Percentiles rank a stretch among this genome's conserved stretches.
These are phyloP conservation scores for Sclerotinia trifoliorum DNA, from an alignment of 2,329 filamentous ascomycete species.

Conservation along the genomic window DNA sequence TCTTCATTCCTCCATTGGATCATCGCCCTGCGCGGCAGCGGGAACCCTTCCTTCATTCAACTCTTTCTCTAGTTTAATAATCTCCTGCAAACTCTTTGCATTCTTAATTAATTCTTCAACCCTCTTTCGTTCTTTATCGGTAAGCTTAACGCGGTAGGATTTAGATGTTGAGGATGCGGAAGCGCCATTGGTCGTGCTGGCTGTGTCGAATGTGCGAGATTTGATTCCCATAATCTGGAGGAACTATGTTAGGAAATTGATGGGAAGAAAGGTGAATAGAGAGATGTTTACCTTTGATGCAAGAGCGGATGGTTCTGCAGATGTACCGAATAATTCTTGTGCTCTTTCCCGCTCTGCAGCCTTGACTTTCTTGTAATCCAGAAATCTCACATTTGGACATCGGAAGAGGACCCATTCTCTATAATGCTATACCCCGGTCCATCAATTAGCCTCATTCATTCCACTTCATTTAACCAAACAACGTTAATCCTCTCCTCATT, in stretches of 20 bases:
- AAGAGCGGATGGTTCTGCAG: slow-evolving; percentile 73
- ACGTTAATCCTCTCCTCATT: not conserved
- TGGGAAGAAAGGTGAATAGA: not conserved
- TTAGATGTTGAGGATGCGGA: slow-evolving; percentile 52
- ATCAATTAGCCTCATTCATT: not conserved
- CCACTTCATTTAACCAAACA: not conserved
- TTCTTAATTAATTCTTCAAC: slow-evolving; percentile 85
- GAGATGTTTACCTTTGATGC: slow-evolving; percentile 62
- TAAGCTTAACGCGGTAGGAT: slow-evolving; percentile 77
- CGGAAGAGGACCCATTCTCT: slow-evolving; percentile 89
- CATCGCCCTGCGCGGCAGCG: slow-evolving; percentile 57
- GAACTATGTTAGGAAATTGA: not conserved
- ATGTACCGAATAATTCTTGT: slow-evolving; percentile 77
- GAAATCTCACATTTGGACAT: slow-evolving; percentile 79
- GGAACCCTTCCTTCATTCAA: slow-evolving; percentile 86
- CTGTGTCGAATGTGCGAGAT: slow-evolving; percentile 66
- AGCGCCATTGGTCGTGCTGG: slow-evolving; percentile 46
- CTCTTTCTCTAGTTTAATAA: slow-evolving; percentile 86
- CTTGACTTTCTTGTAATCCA: slow-evolving; percentile 92
- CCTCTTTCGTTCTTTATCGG: slow-evolving; percentile 80
- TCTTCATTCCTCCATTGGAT: slow-evolving; percentile 59
- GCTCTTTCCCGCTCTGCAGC: slow-evolving; percentile 77
- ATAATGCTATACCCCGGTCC: slow-evolving; percentile 64
- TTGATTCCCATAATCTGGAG: slow-evolving; percentile 80
- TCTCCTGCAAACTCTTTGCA: slow-evolving; percentile 86